phyloP scores from a whole-genome alignment of 2,329 filamentous ascomycete genomes.

The Penicillium sclerotiorum region DNA sequence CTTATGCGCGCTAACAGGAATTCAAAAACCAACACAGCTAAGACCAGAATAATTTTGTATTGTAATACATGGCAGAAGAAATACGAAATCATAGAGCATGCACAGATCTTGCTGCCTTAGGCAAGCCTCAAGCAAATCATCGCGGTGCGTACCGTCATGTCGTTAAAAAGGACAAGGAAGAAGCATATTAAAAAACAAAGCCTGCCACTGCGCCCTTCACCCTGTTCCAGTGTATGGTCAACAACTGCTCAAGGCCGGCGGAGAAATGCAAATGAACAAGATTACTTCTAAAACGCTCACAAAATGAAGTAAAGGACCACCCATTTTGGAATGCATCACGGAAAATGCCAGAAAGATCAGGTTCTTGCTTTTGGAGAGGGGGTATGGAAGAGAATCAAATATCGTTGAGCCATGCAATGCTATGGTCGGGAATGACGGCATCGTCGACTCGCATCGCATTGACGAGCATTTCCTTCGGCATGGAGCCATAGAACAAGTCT shows the following conservation, averaged over 20 bases:
- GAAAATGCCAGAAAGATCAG: background rate
- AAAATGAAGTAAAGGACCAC: slow-evolving; percentile 1
- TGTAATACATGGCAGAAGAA: slow-evolving; percentile 14
- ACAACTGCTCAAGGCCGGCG: too few relatives aligned
- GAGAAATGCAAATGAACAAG: background rate
- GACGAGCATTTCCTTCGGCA: slow-evolving; percentile 31
- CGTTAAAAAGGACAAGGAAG: slow-evolving; percentile 8
- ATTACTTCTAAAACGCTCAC: slow-evolving; percentile 2
- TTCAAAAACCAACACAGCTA: too few relatives aligned
- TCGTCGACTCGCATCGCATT: slow-evolving; percentile 36
- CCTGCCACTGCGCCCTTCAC: background rate
- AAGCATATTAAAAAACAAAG: background rate
- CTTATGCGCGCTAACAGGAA: too few relatives aligned
- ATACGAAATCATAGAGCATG: background rate
- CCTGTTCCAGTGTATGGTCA: background rate
- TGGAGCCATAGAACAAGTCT: slow-evolving; percentile 47
- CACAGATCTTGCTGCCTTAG: background rate
- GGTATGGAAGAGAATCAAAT: slow-evolving; percentile 1
- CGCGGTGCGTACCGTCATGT: slow-evolving; percentile 14
- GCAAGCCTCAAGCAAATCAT: too few relatives aligned
- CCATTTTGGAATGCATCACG: background rate
- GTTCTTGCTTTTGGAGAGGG: background rate
- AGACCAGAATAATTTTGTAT: background rate
- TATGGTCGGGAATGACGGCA: slow-evolving; percentile 24
- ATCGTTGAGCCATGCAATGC: slow-evolving; percentile 33